Conservation (phyloP, 2,329 filamentous ascomycete species). For the Fusarium graminum region DNA sequence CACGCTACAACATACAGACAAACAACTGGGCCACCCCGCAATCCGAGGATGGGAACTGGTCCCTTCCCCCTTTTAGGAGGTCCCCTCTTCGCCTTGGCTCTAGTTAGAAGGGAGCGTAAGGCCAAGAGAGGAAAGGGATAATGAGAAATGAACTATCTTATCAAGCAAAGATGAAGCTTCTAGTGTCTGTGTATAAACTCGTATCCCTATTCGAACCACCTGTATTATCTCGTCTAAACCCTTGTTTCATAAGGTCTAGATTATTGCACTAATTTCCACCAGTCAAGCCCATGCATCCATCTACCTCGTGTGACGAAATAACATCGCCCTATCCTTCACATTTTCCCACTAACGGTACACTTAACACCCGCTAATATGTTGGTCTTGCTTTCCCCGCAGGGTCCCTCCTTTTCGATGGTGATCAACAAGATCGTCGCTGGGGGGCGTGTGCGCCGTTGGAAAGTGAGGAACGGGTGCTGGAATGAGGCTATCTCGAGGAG, state of each 20-base stretch:
- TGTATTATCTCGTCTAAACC: constrained; percentile 15
- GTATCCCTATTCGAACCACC: not conserved
- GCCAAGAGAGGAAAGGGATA: not conserved
- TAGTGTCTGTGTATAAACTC: constrained; percentile 2
- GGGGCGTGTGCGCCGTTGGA: constrained; percentile 19
- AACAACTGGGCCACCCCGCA: constrained; percentile 21
- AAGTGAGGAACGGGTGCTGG: not conserved
- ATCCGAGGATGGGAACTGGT: constrained; percentile 13
- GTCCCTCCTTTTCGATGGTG: constrained; percentile 16
- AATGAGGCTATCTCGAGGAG: constrained; percentile 29
- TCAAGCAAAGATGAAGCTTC: constrained; percentile 8
- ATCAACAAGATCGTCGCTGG: constrained; percentile 27
- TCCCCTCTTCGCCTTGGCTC: not conserved
- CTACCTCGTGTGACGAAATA: constrained; percentile 16
- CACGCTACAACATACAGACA: constrained; percentile 30
- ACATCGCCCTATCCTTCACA: not conserved
- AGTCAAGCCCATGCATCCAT: not conserved
- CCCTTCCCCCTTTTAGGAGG: not conserved
- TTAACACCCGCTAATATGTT: not conserved
- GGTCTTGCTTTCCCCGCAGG: constrained; percentile 31
- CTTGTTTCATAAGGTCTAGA: constrained; percentile 9
- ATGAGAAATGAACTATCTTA: constrained; percentile 31
- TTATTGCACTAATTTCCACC: constrained; percentile 19
- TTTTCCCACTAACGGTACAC: not conserved
- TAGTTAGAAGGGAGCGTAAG: not conserved